Evolutionary conservation across 495 filamentous ascomycete species (phyloP).

Genomic region (Aspergillus saccharolyticus): DNA sequence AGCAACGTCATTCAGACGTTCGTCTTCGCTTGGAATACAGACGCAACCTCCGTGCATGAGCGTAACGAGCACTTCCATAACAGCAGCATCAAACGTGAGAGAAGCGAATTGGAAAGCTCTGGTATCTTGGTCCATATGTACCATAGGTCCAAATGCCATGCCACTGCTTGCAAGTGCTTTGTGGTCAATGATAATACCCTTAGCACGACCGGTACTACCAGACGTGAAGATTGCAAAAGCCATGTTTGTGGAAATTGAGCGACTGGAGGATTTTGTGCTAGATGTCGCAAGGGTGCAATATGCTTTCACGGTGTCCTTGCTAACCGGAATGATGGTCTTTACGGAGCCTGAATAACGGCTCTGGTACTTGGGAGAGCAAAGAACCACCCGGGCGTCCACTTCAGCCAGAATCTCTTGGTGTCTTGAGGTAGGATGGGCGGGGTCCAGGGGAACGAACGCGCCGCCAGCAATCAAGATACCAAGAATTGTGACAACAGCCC

Average conservation of each 20-base stretch:
- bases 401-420: constrained; percentile 40
- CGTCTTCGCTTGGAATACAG: constrained; percentile 57
- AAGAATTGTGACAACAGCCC: constrained; percentile 48
- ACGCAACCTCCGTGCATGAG: constrained; percentile 54
- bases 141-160: constrained; percentile 32
- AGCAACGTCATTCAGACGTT: constrained; percentile 47
- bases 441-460: constrained; percentile 56
- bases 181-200: constrained; percentile 48
- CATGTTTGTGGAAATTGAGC: constrained; percentile 27
- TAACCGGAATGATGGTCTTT: constrained; percentile 33
- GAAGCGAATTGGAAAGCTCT: constrained; percentile 52
- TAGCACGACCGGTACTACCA: constrained; percentile 56
- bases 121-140: constrained; percentile 30
- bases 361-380: constrained; percentile 33
- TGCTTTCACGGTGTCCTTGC: constrained; percentile 33
- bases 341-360: constrained; percentile 23
- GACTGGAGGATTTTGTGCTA: background rate
- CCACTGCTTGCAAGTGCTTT: constrained; percentile 44
- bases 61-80: constrained; percentile 47
- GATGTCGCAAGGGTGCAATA: constrained; percentile 22
- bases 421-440: constrained; percentile 46
- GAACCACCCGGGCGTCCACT: constrained; percentile 33
- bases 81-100: constrained; percentile 49
- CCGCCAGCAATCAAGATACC: constrained; percentile 54
- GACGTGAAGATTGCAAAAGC: constrained; percentile 45